A percentile compares a stretch with the other conserved stretches of the same genome.
These are phyloP conservation scores for Taphrina pruni DNA, from an alignment of 1,139 yeast species.

Conservation along the genomic window DNA sequence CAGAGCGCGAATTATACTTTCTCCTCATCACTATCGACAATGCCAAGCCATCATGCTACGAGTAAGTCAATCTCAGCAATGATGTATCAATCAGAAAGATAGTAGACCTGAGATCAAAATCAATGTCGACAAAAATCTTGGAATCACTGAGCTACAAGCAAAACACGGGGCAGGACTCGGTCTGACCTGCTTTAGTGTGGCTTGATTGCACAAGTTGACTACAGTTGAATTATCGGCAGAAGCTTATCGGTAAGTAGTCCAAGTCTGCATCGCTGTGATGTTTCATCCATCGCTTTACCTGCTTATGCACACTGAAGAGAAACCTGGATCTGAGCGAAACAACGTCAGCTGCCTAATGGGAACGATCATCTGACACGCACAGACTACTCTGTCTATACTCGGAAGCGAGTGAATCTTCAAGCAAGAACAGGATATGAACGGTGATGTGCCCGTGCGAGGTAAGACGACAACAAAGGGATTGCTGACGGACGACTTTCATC, in stretches of 20 bases:
- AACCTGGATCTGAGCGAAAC: slow-evolving; percentile 24
- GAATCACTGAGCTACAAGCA: slow-evolving; percentile 27
- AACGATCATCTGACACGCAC: too few species aligned
- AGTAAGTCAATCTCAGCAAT: slow-evolving; percentile 11
- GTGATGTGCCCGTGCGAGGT: not conserved
- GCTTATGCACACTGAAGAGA: slow-evolving; percentile 26
- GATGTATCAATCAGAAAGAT: slow-evolving; percentile 24
- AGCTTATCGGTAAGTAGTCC: not conserved
- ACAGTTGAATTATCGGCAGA: too few species aligned
- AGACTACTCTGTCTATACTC: too few species aligned
- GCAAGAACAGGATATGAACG: not conserved
- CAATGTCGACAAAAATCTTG: slow-evolving; percentile 24
- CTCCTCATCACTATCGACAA: too few species aligned
- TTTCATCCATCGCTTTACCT: slow-evolving; percentile 37
- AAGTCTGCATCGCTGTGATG: slow-evolving; percentile 19
- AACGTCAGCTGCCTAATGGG: not conserved
- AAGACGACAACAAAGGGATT: not conserved
- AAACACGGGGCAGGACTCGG: too few species aligned
- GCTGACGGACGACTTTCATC: not conserved
- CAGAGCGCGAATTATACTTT: too few species aligned
- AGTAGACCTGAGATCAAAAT: slow-evolving; percentile 24
- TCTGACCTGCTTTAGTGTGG: too few species aligned
- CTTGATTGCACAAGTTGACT: too few species aligned
- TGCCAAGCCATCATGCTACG: not conserved
- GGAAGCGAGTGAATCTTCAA: too few species aligned